These are phyloP conservation scores for Durio zibethinus DNA, from an alignment of 345 rosid genomes.

Conservation along the genomic window DNA sequence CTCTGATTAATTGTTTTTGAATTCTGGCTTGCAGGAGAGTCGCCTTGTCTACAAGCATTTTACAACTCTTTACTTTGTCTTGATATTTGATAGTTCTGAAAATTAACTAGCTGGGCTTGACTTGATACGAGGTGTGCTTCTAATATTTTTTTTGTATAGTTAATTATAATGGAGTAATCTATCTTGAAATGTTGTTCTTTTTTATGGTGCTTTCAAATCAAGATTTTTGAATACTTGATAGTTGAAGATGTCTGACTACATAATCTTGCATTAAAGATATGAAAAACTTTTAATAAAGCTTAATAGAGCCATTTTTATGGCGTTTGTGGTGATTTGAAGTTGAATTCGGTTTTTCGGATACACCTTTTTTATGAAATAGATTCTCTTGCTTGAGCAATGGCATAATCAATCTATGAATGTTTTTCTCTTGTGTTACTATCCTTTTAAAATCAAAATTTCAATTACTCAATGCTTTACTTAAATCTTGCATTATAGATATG, in stretches of 20 bases:
- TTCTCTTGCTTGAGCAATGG: neutral
- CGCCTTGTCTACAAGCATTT: constrained; percentile 86
- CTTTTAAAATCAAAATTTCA: neutral
- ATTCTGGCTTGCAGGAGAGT: constrained; percentile 51
- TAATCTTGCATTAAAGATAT: neutral
- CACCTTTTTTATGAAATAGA: neutral
- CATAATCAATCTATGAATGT: neutral
- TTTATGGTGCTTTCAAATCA: neutral
- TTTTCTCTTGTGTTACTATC: neutral
- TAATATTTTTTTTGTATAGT: neutral
- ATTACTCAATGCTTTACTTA: neutral
- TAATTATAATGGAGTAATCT: neutral
- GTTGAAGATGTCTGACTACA: neutral
- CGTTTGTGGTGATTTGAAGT: neutral
- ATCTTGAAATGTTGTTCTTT: neutral
- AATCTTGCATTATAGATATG: neutral
- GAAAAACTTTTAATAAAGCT: neutral
- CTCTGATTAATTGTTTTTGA: neutral
- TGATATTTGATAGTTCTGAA: constrained; percentile 81
- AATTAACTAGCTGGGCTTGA: constrained; percentile 98
- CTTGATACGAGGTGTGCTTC: constrained; percentile 70
- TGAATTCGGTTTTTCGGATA: neutral
- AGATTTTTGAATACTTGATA: neutral
- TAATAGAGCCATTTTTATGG: neutral
- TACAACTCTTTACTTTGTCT: constrained; percentile 85